Conservation (phyloP, 169 alveolate species). For the Plasmodium billcollinsi region DNA sequence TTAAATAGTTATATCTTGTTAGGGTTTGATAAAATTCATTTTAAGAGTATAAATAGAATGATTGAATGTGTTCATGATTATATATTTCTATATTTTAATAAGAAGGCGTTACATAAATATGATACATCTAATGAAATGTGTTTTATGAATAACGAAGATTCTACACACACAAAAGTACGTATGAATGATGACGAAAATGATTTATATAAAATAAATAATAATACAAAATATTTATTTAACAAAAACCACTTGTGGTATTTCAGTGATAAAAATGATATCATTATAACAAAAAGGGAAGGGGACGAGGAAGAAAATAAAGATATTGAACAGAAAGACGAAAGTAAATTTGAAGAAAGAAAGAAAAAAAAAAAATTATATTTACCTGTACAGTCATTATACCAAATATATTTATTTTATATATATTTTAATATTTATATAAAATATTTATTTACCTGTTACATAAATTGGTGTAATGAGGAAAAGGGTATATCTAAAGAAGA, state of each 20-base stretch:
- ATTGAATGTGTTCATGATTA: slow-evolving; percentile 49
- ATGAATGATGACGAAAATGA: background rate
- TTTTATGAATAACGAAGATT: no score
- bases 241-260: slow-evolving; percentile 65
- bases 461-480: background rate
- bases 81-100: slow-evolving; percentile 31
- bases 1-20: slow-evolving; percentile 20
- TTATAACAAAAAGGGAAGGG: background rate
- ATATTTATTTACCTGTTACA: slow-evolving; percentile 6
- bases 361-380: slow-evolving; percentile 14
- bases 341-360: background rate
- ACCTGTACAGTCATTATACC: slow-evolving; percentile 54
- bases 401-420: slow-evolving; percentile 47
- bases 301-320: no score
- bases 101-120: background rate
- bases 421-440: slow-evolving; percentile 28
- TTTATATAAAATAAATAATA: background rate
- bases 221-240: background rate
- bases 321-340: background rate
- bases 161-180: background rate
- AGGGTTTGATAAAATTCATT: slow-evolving; percentile 63
- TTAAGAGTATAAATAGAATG: slow-evolving; percentile 44
- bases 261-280: slow-evolving; percentile 33
- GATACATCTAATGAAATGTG: background rate
- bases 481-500: background rate